These are phyloP conservation scores for Tothia fuscella DNA, from an alignment of 2,329 filamentous ascomycete species.

Conservation along the genomic window DNA sequence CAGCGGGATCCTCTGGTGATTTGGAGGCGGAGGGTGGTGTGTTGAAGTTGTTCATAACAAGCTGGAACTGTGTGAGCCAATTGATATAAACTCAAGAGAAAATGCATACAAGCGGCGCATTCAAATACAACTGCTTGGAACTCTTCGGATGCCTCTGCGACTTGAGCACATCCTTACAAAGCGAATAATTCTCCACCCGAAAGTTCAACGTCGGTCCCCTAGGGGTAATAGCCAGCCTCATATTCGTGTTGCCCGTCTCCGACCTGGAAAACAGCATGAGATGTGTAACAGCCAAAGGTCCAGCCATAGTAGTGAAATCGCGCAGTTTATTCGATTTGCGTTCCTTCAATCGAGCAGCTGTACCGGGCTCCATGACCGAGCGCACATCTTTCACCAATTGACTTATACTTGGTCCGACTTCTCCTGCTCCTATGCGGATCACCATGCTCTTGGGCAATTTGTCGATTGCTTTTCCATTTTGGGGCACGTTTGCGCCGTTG, in stretches of 20 bases:
- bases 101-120: constrained; percentile 59
- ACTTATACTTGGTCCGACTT: constrained; percentile 82
- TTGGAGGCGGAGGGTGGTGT: constrained; percentile 30
- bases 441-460: constrained; percentile 92
- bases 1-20: constrained; percentile 36
- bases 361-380: constrained; percentile 90
- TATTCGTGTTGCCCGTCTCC: constrained; percentile 78
- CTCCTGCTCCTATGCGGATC: constrained; percentile 87
- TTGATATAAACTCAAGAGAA: neutral
- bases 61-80: constrained; percentile 28
- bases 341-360: constrained; percentile 80
- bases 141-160: constrained; percentile 73
- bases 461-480: constrained; percentile 45
- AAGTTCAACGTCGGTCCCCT: constrained; percentile 90
- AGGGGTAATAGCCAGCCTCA: constrained; percentile 77
- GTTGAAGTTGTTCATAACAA: constrained; percentile 98
- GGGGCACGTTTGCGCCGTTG: constrained; percentile 35
- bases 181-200: constrained; percentile 83
- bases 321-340: constrained; percentile 74
- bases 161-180: constrained; percentile 80
- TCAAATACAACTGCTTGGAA: constrained; percentile 68
- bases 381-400: constrained; percentile 88
- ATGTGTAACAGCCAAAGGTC: constrained; percentile 85
- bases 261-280: constrained; percentile 88
- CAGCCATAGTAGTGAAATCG: constrained; percentile 93